Evolutionary conservation across 73 alveolate species (phyloP), one percentile per base, ranked within the genome.

Genomic region (Uronychia binucleata): DNA sequence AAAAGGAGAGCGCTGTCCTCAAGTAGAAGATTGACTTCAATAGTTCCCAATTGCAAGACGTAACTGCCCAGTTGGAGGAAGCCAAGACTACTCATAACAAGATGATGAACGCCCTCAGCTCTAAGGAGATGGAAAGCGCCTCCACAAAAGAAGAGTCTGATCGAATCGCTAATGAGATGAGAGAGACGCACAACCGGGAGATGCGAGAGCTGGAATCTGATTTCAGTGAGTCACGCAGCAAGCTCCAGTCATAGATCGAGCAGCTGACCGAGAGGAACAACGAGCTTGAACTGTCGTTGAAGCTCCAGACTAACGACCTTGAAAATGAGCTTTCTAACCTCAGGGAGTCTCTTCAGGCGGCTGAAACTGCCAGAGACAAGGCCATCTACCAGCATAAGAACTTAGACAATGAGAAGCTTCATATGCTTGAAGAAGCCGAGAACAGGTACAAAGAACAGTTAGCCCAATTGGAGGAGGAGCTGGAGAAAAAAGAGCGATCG

Each of bases 111-210:
- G 92, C 92, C 31, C 28, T 85, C 84, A 84, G 83, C 32, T 1
- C 30, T 14, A 82, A 77, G 33, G 84, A 57, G 87, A 75, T 59
- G 27, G 96, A 75, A 82, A 81, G 14, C 59, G 89, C 74, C 78
- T 80, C 58, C 13, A 83, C 88, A 31, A 90, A 79, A 31, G 96
- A 90, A 59, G 96, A 90, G 33, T 88, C 96, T 28, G 74, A 84
- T 14, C 74, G 84, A 67, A 67, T 78, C 31, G 46, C 84, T 33
- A 31, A 81, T 29, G 87, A 80, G 57, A 33, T 86, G 35, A 81
- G 82, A 81, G 34, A 11, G 34, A 30, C 34, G 75, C 86, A 90
- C 46, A 28, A 19, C 27, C 34, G 57, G 74, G 80, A 80, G 75
- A 46, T 86, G 86, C 77, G 59, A 28, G 86, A 77, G 30, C 59